Conservation (phyloP, 345 rosid genomes). For the Pugionium cornutum region DNA sequence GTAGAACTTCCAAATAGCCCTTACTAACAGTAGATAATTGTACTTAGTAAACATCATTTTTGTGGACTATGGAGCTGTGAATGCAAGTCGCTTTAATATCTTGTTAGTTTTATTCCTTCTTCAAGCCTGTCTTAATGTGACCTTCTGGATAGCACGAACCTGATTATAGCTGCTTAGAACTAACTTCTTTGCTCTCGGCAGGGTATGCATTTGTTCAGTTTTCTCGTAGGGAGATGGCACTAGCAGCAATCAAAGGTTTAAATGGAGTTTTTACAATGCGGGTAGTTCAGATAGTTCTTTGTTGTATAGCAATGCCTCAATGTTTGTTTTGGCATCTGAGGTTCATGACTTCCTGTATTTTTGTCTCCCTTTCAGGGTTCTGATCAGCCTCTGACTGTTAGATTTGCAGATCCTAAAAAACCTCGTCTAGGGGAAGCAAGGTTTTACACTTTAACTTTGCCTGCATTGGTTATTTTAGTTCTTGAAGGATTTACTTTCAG, state of each 20-base stretch:
- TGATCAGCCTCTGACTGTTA: constrained; percentile 75
- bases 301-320: not conserved
- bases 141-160: constrained; percentile 6
- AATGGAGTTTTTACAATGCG: constrained; percentile 71
- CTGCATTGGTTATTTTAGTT: constrained; percentile 5
- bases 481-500: not conserved
- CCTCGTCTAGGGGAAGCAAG: constrained; percentile 68
- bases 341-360: constrained; percentile 13
- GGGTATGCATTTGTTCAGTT: constrained; percentile 84
- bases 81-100: not conserved
- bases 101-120: constrained; percentile 8
- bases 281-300: constrained; percentile 47
- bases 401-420: constrained; percentile 80
- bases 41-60: not conserved
- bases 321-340: constrained; percentile 26
- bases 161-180: not conserved
- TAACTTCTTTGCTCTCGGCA: constrained; percentile 44
- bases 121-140: not conserved
- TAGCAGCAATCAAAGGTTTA: constrained; percentile 79
- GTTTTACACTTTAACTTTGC: constrained; percentile 40
- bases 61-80: not conserved
- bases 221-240: constrained; percentile 73
- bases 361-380: constrained; percentile 60
- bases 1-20: constrained; percentile 16
- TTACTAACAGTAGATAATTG: constrained; percentile 4